Evolutionary conservation across 2,329 filamentous ascomycete species (phyloP).

Genomic region (Scedosporium apiospermum): DNA sequence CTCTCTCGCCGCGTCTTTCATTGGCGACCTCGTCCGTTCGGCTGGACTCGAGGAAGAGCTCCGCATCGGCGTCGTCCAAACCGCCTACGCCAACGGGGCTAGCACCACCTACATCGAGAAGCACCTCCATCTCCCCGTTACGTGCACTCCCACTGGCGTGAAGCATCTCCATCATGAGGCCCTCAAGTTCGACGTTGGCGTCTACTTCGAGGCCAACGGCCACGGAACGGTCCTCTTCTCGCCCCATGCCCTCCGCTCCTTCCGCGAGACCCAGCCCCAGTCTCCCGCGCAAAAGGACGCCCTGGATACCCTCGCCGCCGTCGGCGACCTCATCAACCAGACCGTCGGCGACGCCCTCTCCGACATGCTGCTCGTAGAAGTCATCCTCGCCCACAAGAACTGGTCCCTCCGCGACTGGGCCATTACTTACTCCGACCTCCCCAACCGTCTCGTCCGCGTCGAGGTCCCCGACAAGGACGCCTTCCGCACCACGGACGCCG

Average conservation of each 20-base stretch:
- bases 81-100: slow-evolving; percentile 93
- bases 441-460: slow-evolving; percentile 89
- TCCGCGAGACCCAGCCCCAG: slow-evolving; percentile 71
- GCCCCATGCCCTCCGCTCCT: slow-evolving; percentile 66
- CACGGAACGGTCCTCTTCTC: slow-evolving; percentile 97
- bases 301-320: slow-evolving; percentile 71
- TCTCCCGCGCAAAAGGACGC: slow-evolving; percentile 88
- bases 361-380: slow-evolving; percentile 91
- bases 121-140: slow-evolving; percentile 76
- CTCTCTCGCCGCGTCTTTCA: slow-evolving; percentile 86
- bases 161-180: slow-evolving; percentile 98
- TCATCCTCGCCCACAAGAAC: slow-evolving; percentile 87
- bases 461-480: slow-evolving; percentile 80
- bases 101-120: slow-evolving; percentile 88
- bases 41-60: slow-evolving; percentile 72
- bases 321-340: slow-evolving; percentile 93
- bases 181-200: slow-evolving; percentile 85
- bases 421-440: slow-evolving; percentile 84
- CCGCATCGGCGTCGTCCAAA: slow-evolving; percentile 91
- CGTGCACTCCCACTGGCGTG: slow-evolving; percentile 90
- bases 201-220: slow-evolving; percentile 98
- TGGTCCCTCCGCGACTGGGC: slow-evolving; percentile 91
- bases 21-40: slow-evolving; percentile 74
- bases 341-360: slow-evolving; percentile 93
- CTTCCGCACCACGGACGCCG: slow-evolving; percentile 87